phyloP scores from a whole-genome alignment of 805 yeast genomes.

The Spathaspora gorwiae region DNA sequence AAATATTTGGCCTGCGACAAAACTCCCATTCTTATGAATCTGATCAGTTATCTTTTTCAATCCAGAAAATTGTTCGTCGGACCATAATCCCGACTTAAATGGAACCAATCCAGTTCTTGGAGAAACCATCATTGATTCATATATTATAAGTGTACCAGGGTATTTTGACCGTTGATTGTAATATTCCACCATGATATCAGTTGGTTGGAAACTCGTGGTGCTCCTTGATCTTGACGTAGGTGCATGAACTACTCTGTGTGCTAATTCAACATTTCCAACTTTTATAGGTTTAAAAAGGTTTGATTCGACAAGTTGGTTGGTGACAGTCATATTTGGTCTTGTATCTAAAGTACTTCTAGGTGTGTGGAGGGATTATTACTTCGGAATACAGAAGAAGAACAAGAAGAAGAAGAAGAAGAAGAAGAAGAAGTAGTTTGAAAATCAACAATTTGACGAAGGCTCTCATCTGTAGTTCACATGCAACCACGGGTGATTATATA shows the following conservation, averaged over 20 bases:
- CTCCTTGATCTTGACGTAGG: conserved; percentile 26
- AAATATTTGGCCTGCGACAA: conserved; percentile 49
- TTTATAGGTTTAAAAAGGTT: conserved; percentile 27
- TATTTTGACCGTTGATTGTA: conserved; percentile 25
- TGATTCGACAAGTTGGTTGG: conserved; percentile 12
- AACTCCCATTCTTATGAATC: conserved; percentile 43
- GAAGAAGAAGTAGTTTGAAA: too few species aligned
- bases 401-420: neutral
- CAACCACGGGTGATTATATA: too few species aligned
- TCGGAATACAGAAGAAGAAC: neutral
- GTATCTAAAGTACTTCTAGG: too few species aligned
- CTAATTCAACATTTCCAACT: conserved; percentile 24
- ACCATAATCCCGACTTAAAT: conserved; percentile 10
- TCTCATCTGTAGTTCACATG: too few species aligned
- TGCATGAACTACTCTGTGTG: conserved; percentile 19
- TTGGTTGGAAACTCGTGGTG: conserved; percentile 17
- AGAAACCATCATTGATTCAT: conserved; percentile 8
- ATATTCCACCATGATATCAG: conserved; percentile 24
- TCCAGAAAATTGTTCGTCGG: conserved; percentile 4
- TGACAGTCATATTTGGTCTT: neutral
- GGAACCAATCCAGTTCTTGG: conserved; percentile 9
- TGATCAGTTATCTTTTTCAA: conserved; percentile 44
- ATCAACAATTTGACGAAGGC: too few species aligned
- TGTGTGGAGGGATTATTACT: too few species aligned
- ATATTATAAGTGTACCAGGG: conserved; percentile 20